Percentiles rank a stretch among this genome's conserved stretches.
Evolutionary conservation across 768 basidiomycete genomes (phyloP).

Genomic region (Trametes villosa): DNA sequence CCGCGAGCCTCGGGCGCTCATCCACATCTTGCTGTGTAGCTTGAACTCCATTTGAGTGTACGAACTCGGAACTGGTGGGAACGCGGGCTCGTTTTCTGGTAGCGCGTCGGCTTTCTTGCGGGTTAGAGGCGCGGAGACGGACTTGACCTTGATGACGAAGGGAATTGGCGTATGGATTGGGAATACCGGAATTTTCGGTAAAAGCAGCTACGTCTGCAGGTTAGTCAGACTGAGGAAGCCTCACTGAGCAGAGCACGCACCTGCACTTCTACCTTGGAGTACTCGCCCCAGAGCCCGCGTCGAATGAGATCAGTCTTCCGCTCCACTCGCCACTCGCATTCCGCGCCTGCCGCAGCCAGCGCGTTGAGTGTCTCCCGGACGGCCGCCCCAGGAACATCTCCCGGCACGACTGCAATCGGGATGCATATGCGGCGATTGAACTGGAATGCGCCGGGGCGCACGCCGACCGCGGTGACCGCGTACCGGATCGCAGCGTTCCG

Average conservation of each 20-base stretch:
- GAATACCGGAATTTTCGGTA: slow-evolving; percentile 8
- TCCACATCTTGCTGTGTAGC: too few species aligned
- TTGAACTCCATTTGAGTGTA: too few species aligned
- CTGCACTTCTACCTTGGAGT: slow-evolving; percentile 16
- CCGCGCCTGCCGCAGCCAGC: neutral
- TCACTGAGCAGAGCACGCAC: slow-evolving; percentile 4
- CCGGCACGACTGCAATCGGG: slow-evolving; percentile 10
- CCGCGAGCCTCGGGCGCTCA: too few species aligned
- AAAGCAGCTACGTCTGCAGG: slow-evolving; percentile 3
- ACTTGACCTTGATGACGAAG: slow-evolving; percentile 21
- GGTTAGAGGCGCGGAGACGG: slow-evolving; percentile 14
- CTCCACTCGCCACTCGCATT: neutral
- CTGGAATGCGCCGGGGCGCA: slow-evolving; percentile 16
- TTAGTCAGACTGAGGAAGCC: too few species aligned
- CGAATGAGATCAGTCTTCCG: slow-evolving; percentile 7
- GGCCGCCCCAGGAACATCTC: neutral
- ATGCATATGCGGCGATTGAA: slow-evolving; percentile 11
- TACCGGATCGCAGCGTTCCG: neutral
- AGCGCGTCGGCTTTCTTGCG: slow-evolving; percentile 1
- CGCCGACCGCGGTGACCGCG: slow-evolving; percentile 19
- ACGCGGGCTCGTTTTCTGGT: slow-evolving; percentile 8
- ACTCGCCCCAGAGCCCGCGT: slow-evolving; percentile 16
- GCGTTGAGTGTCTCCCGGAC: neutral
- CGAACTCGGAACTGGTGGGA: slow-evolving; percentile 17
- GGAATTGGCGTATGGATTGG: slow-evolving; percentile 26